These are phyloP conservation scores for Penicillium manginii DNA, from an alignment of 495 filamentous ascomycete species.

Conservation along the genomic window DNA sequence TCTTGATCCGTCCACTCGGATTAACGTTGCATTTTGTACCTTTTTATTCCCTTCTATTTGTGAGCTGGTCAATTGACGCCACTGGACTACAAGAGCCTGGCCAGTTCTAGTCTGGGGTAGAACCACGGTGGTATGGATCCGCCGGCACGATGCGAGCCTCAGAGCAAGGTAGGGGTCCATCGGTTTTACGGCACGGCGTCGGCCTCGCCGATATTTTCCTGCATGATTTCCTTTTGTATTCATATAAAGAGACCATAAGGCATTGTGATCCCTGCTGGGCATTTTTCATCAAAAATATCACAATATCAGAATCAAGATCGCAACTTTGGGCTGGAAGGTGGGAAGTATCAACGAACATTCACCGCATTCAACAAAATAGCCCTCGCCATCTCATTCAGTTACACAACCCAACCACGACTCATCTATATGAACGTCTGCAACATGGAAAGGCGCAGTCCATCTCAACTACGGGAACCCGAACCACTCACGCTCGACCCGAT, in stretches of 20 bases:
- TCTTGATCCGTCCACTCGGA: neutral
- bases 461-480: neutral
- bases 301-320: neutral
- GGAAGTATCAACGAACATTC: neutral
- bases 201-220: conserved; percentile 12
- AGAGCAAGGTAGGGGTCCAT: neutral
- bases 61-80: conserved; percentile 9
- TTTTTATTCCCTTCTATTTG: neutral
- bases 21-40: conserved; percentile 2
- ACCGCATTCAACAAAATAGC: neutral
- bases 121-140: neutral
- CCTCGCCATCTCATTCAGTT: neutral
- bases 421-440: neutral
- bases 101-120: conserved; percentile 14
- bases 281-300: neutral
- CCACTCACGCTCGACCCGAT: conserved; percentile 20
- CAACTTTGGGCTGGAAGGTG: neutral
- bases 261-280: neutral
- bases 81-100: conserved; percentile 4
- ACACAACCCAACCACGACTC: conserved; percentile 4
- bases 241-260: neutral
- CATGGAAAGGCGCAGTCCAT: neutral
- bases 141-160: neutral
- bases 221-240: neutral
- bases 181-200: conserved; percentile 2